Evolutionary conservation across 1,284 basidiomycete species (phyloP), one percentile per base, ranked within the genome.

Genomic region (Grifola frondosa): DNA sequence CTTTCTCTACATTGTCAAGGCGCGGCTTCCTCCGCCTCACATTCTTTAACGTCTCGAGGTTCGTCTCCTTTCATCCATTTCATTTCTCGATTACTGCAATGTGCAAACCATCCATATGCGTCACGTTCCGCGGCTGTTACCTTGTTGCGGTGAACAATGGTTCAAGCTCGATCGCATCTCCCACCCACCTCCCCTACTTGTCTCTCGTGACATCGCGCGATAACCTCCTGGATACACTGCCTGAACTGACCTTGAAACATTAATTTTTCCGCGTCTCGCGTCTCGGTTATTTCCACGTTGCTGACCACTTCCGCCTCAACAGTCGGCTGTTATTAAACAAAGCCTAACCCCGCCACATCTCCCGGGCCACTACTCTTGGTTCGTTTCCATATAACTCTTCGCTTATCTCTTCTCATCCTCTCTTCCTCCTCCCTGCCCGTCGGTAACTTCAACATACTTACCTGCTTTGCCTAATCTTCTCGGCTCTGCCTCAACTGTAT

Each of bases 21-120:
- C 69, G 73, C 81, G 80, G 78, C 80, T 78, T 79, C 79, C 80
- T 84, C 78, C 80, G 78, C 71, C 61, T 62, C 60, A 75, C 79
- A 66, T 61, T 84, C 81, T 52, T 80, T 82, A 48, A 67, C 62
- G 58, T 59, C 54, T 54, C 65, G 69, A 76, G 74, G 81, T 80
- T 53, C 46, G 64, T 61, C n/a, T 21, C 34, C 39, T 32, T 34
- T 24, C 6, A 7, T 7, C 30, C 30, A 17, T 30, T 26, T 30
- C 26, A 7, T 30, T 25, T 16, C 37, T 17, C 13, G 30, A 17
- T 6, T 17, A 8, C 30, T 17, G 30, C 36, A 13, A 7, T 15
- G 12, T 16, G 19, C 6, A 20, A 16, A 4, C 19, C 24, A 24
- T 37, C 19, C 23, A 19, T 37, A 37, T 37, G 19, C 24, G 36